Conservation (phyloP, 2,329 filamentous ascomycete species). For the Aspergillus caelatus region DNA sequence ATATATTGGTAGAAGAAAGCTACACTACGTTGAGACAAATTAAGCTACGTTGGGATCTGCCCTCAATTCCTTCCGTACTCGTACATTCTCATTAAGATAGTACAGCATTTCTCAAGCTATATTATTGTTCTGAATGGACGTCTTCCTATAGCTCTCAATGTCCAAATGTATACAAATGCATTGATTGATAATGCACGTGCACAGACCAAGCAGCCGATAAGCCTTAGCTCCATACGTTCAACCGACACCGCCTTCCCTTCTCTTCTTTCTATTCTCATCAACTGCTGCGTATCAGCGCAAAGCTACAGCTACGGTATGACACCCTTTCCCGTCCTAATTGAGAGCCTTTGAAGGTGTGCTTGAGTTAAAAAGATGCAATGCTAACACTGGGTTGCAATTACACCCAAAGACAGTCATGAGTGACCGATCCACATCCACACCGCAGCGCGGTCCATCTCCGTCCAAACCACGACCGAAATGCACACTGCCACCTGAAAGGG, state of each 20-base stretch:
- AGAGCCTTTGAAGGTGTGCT: no score
- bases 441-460: not conserved
- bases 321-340: not conserved
- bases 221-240: not conserved
- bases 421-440: not conserved
- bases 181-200: not conserved
- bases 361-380: not conserved
- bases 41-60: no score
- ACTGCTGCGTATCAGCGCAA: not conserved
- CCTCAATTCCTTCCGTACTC: no score
- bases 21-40: no score
- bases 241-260: not conserved
- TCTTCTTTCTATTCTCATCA: not conserved
- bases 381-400: not conserved
- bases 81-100: no score
- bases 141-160: no score
- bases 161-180: no score
- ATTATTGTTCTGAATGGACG: no score
- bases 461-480: constrained; percentile 16
- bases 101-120: no score
- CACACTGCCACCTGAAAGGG: constrained; percentile 58
- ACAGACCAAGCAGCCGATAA: not conserved
- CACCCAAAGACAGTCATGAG: not conserved
- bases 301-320: not conserved
- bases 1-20: no score